Evolutionary conservation across 805 yeast species (phyloP).

Genomic region (Tetrapisispora fleetii): DNA sequence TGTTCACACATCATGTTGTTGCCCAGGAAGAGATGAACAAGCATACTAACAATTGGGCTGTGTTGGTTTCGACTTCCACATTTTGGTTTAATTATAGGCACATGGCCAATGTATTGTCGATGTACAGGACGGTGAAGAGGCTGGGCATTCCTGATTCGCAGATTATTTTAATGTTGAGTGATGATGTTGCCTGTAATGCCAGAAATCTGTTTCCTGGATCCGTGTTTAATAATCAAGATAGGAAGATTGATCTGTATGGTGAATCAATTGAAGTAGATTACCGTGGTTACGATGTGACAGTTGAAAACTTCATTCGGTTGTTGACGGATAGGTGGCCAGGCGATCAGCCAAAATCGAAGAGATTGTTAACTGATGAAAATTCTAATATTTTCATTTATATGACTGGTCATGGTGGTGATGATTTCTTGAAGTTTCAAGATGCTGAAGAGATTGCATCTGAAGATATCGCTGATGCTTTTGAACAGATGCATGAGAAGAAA

Average conservation of each 20-base stretch:
- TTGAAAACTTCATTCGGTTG: slow-evolving; percentile 86
- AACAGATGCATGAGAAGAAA: slow-evolving; percentile 92
- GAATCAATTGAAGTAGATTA: slow-evolving; percentile 93
- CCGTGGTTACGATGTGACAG: slow-evolving; percentile 96
- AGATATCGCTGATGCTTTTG: slow-evolving; percentile 95
- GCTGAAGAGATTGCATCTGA: slow-evolving; percentile 94
- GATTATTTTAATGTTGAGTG: slow-evolving; percentile 90
- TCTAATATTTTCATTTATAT: slow-evolving; percentile 88
- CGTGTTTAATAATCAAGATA: slow-evolving; percentile 87
- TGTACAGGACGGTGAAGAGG: slow-evolving; percentile 92
- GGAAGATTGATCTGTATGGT: slow-evolving; percentile 87
- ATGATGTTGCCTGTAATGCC: slow-evolving; percentile 95
- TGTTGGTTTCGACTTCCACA: slow-evolving; percentile 86
- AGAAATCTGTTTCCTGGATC: slow-evolving; percentile 94
- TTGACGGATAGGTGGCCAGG: slow-evolving; percentile 93
- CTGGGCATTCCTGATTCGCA: slow-evolving; percentile 97
- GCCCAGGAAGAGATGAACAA: neutral
- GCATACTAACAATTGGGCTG: slow-evolving; percentile 71
- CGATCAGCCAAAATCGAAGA: slow-evolving; percentile 85
- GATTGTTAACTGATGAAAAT: slow-evolving; percentile 85
- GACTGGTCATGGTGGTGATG: slow-evolving; percentile 99
- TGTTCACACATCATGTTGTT: neutral
- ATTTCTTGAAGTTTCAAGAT: slow-evolving; percentile 93
- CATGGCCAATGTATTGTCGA: slow-evolving; percentile 89
- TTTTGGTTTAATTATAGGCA: slow-evolving; percentile 99